Evolutionary conservation across 2,329 filamentous ascomycete genomes (phyloP), one percentile per base, ranked within the genome.

Genomic region (Trichoderma brevicompactum): DNA sequence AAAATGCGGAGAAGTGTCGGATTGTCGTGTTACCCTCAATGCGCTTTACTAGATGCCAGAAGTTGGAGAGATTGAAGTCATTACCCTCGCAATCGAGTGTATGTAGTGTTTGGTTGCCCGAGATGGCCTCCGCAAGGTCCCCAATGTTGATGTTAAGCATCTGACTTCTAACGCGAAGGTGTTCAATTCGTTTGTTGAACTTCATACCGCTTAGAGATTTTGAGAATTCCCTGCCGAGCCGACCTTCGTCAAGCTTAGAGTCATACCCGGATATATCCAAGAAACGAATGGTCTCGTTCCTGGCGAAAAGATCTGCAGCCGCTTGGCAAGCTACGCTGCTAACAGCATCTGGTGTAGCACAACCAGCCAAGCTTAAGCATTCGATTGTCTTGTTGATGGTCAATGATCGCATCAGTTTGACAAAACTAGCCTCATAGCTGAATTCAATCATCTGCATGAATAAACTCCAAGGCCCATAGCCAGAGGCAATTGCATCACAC

Each of bases 361-460:
- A 85, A 19, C 85, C 85, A 0, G 82, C 83, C 52, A 87, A 75
- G 66, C 81, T 86, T 41, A 87, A 76, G 50, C 83, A 82, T 46
- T 81, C 74, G 50, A 87, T 82, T 5, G 81, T 79, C 12, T 75
- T 79, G 66, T 83, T 85, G n/a, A 77, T 70, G 0, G 83, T 79
- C 56, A 87, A 74, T 2, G 84, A 82, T 15, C 74, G 76, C 66
- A 87, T 73, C 5, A 87, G 77, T 61, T 79, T 79, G 63, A 84
- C 78, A 68, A 84, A 87, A 70, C 79, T 84, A 9, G 72, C 72
- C 70, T 86, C 84, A 44, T 81, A 74, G 19, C 77, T 76, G 68
- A 87, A 86, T 67, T 86, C 83, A n/a, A 86, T 76, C 83, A 87
- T 86, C 68, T 85, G 82, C 67, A 86, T 73, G 68, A 83, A 82